These are phyloP conservation scores for Helicocarpus griseus DNA, from an alignment of 2,329 filamentous ascomycete species.

Conservation along the genomic window DNA sequence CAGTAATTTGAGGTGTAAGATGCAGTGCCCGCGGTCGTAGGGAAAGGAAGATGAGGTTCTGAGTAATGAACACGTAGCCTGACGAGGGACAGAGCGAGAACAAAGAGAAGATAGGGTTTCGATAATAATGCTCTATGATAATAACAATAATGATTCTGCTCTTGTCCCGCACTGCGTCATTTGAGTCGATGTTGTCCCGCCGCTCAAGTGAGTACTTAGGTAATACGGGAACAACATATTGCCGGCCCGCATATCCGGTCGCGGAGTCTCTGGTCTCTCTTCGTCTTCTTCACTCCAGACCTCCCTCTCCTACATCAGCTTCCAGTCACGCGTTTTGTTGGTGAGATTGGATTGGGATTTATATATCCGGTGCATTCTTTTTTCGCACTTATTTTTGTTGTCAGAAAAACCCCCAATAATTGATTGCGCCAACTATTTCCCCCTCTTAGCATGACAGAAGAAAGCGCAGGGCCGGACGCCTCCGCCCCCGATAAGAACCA, in stretches of 20 bases:
- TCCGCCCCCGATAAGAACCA: neutral
- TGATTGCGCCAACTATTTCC: neutral
- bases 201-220: neutral
- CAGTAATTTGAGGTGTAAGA: too few relatives aligned
- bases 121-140: too few relatives aligned
- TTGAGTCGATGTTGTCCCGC: too few relatives aligned
- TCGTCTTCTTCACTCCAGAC: neutral
- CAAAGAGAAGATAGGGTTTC: too few relatives aligned
- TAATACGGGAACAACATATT: neutral
- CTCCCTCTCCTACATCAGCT: neutral
- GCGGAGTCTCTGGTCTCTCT: too few relatives aligned
- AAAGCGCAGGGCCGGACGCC: constrained; percentile 25
- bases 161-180: too few relatives aligned
- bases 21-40: too few relatives aligned
- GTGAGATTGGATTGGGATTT: neutral
- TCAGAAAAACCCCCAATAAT: neutral
- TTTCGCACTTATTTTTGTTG: neutral
- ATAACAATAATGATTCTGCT: neutral
- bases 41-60: too few relatives aligned
- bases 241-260: neutral
- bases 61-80: too few relatives aligned
- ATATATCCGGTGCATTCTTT: neutral
- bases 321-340: neutral
- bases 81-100: too few relatives aligned
- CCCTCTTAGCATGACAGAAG: constrained; percentile 17